Evolutionary conservation across 768 basidiomycete genomes (phyloP).

Genomic region (Leccinum truebloodii): DNA sequence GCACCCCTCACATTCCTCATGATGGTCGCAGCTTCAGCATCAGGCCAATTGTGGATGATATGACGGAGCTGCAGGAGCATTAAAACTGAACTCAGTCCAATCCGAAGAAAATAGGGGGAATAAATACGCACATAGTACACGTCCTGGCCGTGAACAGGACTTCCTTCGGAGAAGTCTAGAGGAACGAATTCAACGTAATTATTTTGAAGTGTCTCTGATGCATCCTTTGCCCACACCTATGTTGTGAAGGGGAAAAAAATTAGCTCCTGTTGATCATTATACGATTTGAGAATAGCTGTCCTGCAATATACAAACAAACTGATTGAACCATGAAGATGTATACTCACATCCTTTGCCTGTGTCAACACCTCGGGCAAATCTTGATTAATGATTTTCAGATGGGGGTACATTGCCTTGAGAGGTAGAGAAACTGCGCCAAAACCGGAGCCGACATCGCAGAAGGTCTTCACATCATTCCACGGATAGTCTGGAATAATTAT

Average conservation of each 20-base stretch:
- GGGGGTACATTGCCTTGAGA: slow-evolving; percentile 26
- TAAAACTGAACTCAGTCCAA: neutral
- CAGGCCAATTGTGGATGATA: slow-evolving; percentile 39
- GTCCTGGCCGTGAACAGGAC: neutral
- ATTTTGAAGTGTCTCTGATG: neutral
- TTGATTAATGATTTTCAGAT: slow-evolving; percentile 29
- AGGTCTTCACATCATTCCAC: slow-evolving; percentile 25
- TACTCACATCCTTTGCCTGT: slow-evolving; percentile 21
- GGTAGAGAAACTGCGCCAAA: slow-evolving; percentile 29
- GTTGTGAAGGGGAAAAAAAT: neutral
- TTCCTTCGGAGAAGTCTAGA: neutral
- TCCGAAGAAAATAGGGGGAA: neutral
- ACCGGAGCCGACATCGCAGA: slow-evolving; percentile 34
- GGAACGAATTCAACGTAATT: neutral
- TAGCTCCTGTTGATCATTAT: neutral
- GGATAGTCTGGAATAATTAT: slow-evolving; percentile 21
- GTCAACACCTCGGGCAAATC: slow-evolving; percentile 30
- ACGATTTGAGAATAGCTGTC: neutral
- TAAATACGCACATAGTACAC: neutral
- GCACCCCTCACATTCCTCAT: slow-evolving; percentile 30
- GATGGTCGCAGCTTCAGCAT: slow-evolving; percentile 33
- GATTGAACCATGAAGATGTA: neutral
- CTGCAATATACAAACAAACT: neutral
- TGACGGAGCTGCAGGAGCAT: slow-evolving; percentile 22
- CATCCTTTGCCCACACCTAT: neutral